phyloP scores from a whole-genome alignment of 257 asterid genomes.

The Hygrophila difformis region DNA sequence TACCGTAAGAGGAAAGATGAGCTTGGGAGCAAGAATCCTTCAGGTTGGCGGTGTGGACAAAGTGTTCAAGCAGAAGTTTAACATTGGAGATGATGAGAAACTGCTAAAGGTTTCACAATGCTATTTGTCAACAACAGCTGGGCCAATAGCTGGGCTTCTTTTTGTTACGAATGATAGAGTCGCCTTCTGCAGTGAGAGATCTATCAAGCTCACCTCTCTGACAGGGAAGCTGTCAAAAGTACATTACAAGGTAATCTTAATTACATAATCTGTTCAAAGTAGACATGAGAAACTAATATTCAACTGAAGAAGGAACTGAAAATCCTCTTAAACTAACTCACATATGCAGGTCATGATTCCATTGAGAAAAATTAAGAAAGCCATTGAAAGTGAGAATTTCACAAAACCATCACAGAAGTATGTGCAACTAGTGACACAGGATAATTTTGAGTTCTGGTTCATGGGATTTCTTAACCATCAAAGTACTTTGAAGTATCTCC shows the following conservation, averaged over 20 bases:
- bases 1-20: slow-evolving; percentile 41
- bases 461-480: slow-evolving; percentile 42
- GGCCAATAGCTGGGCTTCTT: slow-evolving; percentile 31
- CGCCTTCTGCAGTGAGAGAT: slow-evolving; percentile 44
- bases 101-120: slow-evolving; percentile 32
- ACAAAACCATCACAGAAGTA: slow-evolving; percentile 34
- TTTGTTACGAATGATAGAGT: slow-evolving; percentile 26
- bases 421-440: slow-evolving; percentile 30
- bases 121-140: slow-evolving; percentile 34
- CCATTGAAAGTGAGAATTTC: slow-evolving; percentile 19
- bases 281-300: too few species aligned
- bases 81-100: slow-evolving; percentile 19
- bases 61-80: slow-evolving; percentile 29
- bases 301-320: not conserved
- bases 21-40: slow-evolving; percentile 38
- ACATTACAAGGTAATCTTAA: slow-evolving; percentile 31
- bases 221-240: slow-evolving; percentile 23
- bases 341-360: slow-evolving; percentile 25
- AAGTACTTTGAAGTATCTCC: slow-evolving; percentile 26
- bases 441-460: slow-evolving; percentile 48
- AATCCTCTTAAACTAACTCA: not conserved
- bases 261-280: too few species aligned
- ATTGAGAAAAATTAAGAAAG: slow-evolving; percentile 22
- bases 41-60: slow-evolving; percentile 38
- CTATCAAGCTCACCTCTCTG: slow-evolving; percentile 30